Conservation (phyloP, 2,329 filamentous ascomycete species). For the Cercospora sesami region DNA sequence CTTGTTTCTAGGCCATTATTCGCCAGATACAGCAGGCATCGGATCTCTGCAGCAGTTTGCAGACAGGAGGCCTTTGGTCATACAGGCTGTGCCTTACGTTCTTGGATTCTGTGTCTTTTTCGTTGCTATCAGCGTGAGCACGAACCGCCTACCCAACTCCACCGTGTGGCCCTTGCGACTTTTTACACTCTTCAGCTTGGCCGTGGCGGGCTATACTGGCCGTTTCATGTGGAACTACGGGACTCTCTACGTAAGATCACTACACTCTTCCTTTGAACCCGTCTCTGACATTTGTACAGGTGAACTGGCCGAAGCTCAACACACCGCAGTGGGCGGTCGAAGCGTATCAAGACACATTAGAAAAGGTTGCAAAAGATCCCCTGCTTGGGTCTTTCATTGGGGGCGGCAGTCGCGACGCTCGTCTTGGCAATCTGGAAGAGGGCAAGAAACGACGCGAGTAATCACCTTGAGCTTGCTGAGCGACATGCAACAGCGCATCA, state of each 20-base stretch:
- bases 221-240: slow-evolving; percentile 81
- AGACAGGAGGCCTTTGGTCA: slow-evolving; percentile 79
- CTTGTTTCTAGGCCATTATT: slow-evolving; percentile 84
- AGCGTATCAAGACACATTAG: slow-evolving; percentile 82
- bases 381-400: slow-evolving; percentile 73
- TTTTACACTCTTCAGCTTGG: slow-evolving; percentile 76
- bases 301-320: slow-evolving; percentile 98
- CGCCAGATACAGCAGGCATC: slow-evolving; percentile 69
- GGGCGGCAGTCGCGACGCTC: slow-evolving; percentile 73
- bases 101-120: slow-evolving; percentile 84
- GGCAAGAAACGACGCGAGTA: slow-evolving; percentile 97
- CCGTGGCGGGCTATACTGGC: slow-evolving; percentile 67
- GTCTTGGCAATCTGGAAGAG: slow-evolving; percentile 85
- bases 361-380: slow-evolving; percentile 77
- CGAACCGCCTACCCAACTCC: slow-evolving; percentile 68
- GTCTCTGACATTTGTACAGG: slow-evolving; percentile 53
- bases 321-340: slow-evolving; percentile 83
- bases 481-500: background rate
- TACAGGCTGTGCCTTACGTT: slow-evolving; percentile 92
- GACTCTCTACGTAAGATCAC: slow-evolving; percentile 84
- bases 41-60: slow-evolving; percentile 74
- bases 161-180: slow-evolving; percentile 78
- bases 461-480: background rate
- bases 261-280: background rate
- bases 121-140: slow-evolving; percentile 71